Conservation (phyloP, 208 protist species). For the Crithidia expoeki region DNA sequence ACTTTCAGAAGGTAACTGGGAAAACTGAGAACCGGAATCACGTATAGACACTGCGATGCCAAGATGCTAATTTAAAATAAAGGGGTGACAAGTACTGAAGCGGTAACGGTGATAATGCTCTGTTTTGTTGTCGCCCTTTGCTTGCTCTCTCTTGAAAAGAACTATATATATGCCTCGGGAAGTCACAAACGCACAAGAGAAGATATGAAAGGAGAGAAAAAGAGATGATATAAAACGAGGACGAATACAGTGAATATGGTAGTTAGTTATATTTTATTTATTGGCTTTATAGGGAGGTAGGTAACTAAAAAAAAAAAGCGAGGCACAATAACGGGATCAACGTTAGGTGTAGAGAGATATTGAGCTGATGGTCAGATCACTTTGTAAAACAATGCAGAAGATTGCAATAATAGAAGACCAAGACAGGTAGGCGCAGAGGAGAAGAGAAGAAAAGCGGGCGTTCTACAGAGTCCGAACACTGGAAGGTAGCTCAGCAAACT, state of each 20-base stretch:
- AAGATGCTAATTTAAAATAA: too few relatives aligned
- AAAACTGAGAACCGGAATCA: too few relatives aligned
- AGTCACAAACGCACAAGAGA: background rate
- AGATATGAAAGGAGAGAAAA: background rate
- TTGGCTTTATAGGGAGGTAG: background rate
- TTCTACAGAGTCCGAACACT: background rate
- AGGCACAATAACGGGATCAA: background rate
- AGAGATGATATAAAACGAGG: background rate
- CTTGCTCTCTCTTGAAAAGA: too few relatives aligned
- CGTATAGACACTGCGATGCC: too few relatives aligned
- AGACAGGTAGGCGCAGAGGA: background rate
- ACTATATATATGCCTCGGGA: too few relatives aligned
- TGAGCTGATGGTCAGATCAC: background rate
- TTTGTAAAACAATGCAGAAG: background rate
- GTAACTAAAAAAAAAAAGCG: background rate
- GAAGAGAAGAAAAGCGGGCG: background rate
- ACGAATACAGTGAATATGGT: slow-evolving; percentile 1
- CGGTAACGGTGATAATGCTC: too few relatives aligned
- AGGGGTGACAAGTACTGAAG: too few relatives aligned
- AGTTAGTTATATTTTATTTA: background rate
- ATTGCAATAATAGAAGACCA: background rate
- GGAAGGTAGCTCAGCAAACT: slow-evolving; percentile 1
- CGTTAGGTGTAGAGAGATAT: background rate
- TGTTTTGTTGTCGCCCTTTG: too few relatives aligned
- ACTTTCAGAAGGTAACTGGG: too few relatives aligned